Evolutionary conservation across 2,329 filamentous ascomycete genomes (phyloP).

Genomic region (Pezizomycotina sp.): DNA sequence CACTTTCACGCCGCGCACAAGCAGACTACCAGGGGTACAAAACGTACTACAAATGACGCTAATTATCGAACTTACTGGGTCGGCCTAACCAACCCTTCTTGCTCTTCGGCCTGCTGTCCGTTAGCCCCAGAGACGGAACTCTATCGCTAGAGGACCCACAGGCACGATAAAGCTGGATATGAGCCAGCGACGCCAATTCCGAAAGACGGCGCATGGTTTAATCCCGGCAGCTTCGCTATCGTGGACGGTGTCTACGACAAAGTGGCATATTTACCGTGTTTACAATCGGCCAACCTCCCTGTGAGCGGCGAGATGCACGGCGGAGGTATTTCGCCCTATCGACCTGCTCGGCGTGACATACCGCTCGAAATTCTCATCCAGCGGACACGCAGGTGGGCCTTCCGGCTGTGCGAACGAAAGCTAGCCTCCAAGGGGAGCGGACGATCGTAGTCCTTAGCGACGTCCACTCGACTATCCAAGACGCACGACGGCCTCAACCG

Average conservation of each 20-base stretch:
- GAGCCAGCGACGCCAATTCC: constrained; percentile 66
- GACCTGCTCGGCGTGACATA: constrained; percentile 60
- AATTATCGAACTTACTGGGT: constrained; percentile 48
- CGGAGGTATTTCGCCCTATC: constrained; percentile 65
- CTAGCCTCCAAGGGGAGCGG: constrained; percentile 12
- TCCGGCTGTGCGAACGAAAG: constrained; percentile 17
- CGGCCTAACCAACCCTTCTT: constrained; percentile 23
- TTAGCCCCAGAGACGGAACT: constrained; percentile 61
- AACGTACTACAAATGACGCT: constrained; percentile 77
- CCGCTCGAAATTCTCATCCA: constrained; percentile 21
- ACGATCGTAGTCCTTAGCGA: constrained; percentile 67
- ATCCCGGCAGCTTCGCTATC: constrained; percentile 87
- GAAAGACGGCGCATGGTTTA: constrained; percentile 77
- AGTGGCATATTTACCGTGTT: constrained; percentile 80
- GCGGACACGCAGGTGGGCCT: constrained; percentile 22
- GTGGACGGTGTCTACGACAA: constrained; percentile 95
- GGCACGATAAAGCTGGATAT: constrained; percentile 77
- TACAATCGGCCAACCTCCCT: constrained; percentile 79
- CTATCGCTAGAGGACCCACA: constrained; percentile 74
- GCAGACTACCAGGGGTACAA: constrained; percentile 40
- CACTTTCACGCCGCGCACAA: constrained; percentile 37
- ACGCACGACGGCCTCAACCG: constrained; percentile 66
- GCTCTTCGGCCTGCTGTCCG: constrained; percentile 37
- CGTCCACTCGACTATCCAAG: constrained; percentile 70
- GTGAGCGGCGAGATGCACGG: constrained; percentile 60